phyloP scores from a whole-genome alignment of 2,329 filamentous ascomycete genomes.

The Curvularia sp. region DNA sequence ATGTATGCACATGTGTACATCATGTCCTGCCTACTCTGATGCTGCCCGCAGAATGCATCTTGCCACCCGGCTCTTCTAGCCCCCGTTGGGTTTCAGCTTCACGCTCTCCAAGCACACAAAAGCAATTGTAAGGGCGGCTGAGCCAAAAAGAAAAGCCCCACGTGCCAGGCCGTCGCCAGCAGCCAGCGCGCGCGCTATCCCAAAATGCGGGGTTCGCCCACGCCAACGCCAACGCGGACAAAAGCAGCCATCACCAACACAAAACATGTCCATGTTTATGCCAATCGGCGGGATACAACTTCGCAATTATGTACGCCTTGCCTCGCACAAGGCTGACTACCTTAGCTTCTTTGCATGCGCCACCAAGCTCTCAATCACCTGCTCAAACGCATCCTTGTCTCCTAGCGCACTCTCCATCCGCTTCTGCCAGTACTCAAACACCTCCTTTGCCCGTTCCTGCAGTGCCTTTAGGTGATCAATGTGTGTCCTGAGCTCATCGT shows the following conservation, averaged over 20 bases:
- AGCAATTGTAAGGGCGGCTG: neutral
- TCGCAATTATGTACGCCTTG: neutral
- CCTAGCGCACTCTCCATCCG: conserved; percentile 84
- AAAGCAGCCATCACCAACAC: neutral
- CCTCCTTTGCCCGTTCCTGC: conserved; percentile 74
- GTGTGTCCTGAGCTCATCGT: conserved; percentile 76
- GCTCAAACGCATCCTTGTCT: conserved; percentile 92
- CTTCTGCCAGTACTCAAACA: conserved; percentile 88
- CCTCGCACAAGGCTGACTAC: conserved; percentile 47
- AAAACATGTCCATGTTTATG: neutral
- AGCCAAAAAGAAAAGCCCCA: neutral
- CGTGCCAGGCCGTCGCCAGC: neutral
- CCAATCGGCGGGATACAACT: neutral
- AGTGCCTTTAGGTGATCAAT: conserved; percentile 72
- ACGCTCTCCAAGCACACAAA: neutral
- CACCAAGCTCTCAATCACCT: conserved; percentile 95
- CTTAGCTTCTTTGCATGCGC: conserved; percentile 87
- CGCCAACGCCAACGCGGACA: neutral
- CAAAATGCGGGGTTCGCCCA: conserved; percentile 1
- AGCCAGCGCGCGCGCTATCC: neutral
- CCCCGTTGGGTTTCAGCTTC: neutral
- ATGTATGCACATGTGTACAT: neutral
- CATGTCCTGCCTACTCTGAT: neutral
- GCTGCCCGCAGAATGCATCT: neutral
- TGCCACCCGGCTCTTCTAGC: neutral